Evolutionary conservation across 2,329 filamentous ascomycete genomes (phyloP), one percentile per base, ranked within the genome.

Genomic region (Fusarium tricinctum): DNA sequence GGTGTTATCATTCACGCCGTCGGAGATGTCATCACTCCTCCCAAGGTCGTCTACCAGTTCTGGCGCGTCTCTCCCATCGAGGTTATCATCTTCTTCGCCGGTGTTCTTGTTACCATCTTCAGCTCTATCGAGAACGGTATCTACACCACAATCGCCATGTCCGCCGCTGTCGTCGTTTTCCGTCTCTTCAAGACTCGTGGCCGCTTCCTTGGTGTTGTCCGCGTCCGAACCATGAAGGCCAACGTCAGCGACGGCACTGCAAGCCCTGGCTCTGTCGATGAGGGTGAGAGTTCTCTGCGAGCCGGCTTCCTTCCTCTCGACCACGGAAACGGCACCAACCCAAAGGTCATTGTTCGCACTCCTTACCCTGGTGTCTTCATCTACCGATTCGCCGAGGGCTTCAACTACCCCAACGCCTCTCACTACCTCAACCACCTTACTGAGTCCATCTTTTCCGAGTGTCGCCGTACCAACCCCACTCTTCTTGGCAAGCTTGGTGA

Each of bases 1-100:
- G 93, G 88, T 47, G 91, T 97, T 75, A 97, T 97, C 71, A 97
- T 97, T 69, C 94, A 97, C 78, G 94, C 94, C 6, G 93, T 97
- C 6, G 90, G 91, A 64, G 93, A 97, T 76, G 83, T 97, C 57
- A 92, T 97, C 72, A 95, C 93, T 0, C 89, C 92, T 3, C 93
- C 92, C 6, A 91, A 92, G 75, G 91, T 90, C 0, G 87, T 97
- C 13, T 95, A 95, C 79, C 91, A 94, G 74, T 97, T 97, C 81
- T 97, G 93, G 93, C 86, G 89, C 35, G 91, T 96, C 2, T 92
- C 92, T 1, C 93, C 93, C 0, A 75, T 96, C 3, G 93, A 97
- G 76, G 91, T 94, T 0, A 68, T 92, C 50, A 92, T 97, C 75
- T 97, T 97, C 85, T 91, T 97, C 66, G 88, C 90, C 14, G 93